Base-by-base conservation (phyloP, 257 asterid species). In the Petunia secreta region DNA sequence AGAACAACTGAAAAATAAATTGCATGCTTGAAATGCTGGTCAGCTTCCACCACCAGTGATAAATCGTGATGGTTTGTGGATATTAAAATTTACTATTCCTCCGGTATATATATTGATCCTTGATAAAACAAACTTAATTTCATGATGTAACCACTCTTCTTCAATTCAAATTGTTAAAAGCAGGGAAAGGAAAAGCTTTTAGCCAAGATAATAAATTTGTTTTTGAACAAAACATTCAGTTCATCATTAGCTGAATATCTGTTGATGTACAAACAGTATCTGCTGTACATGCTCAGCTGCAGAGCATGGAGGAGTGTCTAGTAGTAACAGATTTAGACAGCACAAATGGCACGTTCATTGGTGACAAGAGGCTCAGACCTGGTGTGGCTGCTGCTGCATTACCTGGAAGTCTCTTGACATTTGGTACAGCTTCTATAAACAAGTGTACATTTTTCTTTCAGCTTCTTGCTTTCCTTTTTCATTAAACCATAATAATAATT, bases 331-430 rank as follows among this genome's bases (percentile, higher is more conserved):
- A 94, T 86, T 87, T 94, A 82, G 95, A 94, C 85, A 91, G 98
- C 96, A 94, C 98, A 48, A 94, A 94, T 38, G 97, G 98, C 37
- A 94, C 98, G 14, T 94, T 89, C 86, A 85, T 94, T 1, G 96
- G 82, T 25, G 97, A 90, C 75, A 91, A 76, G 58, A 85, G 98
- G 71, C 94, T 94, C 41, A 85, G 69, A 66, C 98, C 98, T 38
- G 98, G 98, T 60, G 90, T 91, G 59, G 89, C 87, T 59, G 86
- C 85, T 40, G 77, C 89, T 79, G 98, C 97, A 75, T 75, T 83
- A 8, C 92, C 98, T 41, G 97, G 98, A 84, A 91, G 84, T 85
- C 90, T 85, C 79, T 82, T 93, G 58, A 85, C 90, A 75, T 93
- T 93, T 78, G 98, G 98, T 93, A 93, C n/a, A 40, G 0, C 64